Evolutionary conservation across 148 eudicot genomes (phyloP), one percentile per base, ranked within the genome.

Genomic region (Tetragonia tetragonoides): DNA sequence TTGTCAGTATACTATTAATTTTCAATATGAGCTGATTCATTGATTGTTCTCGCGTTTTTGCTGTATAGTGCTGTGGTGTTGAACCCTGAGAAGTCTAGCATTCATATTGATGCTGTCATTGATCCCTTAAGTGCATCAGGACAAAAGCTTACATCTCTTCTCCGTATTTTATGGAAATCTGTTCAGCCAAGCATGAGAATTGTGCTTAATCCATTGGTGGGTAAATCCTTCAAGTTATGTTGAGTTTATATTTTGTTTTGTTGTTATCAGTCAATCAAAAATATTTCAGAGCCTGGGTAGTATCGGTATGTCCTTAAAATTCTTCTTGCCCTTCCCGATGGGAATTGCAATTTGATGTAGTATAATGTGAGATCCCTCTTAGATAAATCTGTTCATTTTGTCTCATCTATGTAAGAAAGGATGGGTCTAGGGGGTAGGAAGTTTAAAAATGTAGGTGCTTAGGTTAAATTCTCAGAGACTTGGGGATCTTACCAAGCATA

Each of bases 71-170:
- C 99, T 87, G 94, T 95, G 78, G 74, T 88, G 84, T 75, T 92
- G 74, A 76, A 88, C 49, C 85, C 83, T 66, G 94, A 87, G 81
- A 81, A 86, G 47, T 85, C 96, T 65, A 86, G 89, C 89, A 86
- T 95, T 80, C 97, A 92, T 81, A 89, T 95, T 56, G 99, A 95
- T 85, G 99, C 97, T 74, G 99, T 95, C 42, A 81, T 95, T 85
- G 99, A 95, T 85, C 99, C 99, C 68, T 86, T 95, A 86, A 91
- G 99, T 84, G 72, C 94, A 59, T 86, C 95, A 64, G 99, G 94
- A 77, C 97, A 92, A 83, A 95, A 92, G 87, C 79, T 95, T 66
- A 82, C 99, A 61, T 88, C 99, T 71, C 88, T 95, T 84, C 92
- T 95, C 17, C 88, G 87, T 39, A 38, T 91, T 74, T 79, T 95